phyloP scores from a whole-genome alignment of 345 rosid species.

The Lumnitzera racemosa region DNA sequence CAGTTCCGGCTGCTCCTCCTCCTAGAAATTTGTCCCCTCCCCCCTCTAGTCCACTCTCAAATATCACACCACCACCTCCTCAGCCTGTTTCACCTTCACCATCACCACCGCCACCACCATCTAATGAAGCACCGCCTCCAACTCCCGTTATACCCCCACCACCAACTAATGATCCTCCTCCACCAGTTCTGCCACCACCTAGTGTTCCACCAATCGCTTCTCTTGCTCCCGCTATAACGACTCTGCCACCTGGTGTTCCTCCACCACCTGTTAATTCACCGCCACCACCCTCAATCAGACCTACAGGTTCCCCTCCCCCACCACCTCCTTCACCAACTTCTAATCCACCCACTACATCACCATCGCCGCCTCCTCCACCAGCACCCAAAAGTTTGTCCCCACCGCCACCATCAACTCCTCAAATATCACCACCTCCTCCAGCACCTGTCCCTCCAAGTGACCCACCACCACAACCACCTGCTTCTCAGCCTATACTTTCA shows the following conservation, averaged over 20 bases:
- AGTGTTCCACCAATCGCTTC: constrained; percentile 13
- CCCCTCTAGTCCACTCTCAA: constrained; percentile 11
- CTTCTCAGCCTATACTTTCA: no score
- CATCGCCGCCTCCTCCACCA: constrained; percentile 2
- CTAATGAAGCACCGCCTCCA: constrained; percentile 14
- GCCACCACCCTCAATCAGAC: constrained; percentile 14
- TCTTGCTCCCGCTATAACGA: constrained; percentile 6
- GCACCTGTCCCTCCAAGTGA: no score
- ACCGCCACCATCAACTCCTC: constrained; percentile 8
- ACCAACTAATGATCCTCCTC: constrained; percentile 14
- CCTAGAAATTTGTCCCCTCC: no score
- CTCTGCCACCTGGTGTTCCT: constrained; percentile 12
- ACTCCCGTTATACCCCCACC: constrained; percentile 23
- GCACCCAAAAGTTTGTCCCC: not conserved
- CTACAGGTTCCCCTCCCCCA: constrained; percentile 17
- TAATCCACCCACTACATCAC: constrained; percentile 21
- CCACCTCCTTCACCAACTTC: constrained; percentile 13
- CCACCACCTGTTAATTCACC: constrained; percentile 17
- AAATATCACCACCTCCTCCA: no score
- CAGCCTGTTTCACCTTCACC: constrained; percentile 16
- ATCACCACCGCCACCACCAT: constrained; percentile 15
- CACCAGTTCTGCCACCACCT: constrained; percentile 11
- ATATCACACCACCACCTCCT: constrained; percentile 18
- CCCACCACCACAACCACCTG: no score
- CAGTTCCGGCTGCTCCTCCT: no score